Evolutionary conservation across 1,284 basidiomycete species (phyloP), one percentile per base, ranked within the genome.

Genomic region (Lentinus polychrous): DNA sequence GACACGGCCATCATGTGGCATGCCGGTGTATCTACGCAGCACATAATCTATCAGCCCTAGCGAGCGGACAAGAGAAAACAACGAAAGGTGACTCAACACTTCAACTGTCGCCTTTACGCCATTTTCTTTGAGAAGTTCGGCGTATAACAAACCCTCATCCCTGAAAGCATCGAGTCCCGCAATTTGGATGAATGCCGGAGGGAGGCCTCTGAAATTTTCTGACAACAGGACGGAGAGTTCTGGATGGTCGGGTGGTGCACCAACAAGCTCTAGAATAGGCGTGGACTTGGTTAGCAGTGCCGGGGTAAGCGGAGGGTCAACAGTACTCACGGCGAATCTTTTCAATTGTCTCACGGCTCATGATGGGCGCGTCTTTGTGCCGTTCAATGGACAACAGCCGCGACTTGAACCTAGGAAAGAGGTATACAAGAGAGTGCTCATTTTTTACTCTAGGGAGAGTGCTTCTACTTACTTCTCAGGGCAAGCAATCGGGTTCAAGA

Each of bases 381-480:
- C 34, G 43, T 34, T 45, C 43, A 8, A 33, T 6, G 6, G 43
- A 45, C 8, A n/a, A 18, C 22, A 45, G 15, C 31, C 8, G 6
- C 6, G 22, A 24, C 32, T 34, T 34, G 31, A 33, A 45, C 17
- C 43, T 45, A 18, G 38, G 18, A 12, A 20, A 10, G n/a, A 14
- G 7, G 22, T n/a, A 14, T 17, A n/a, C n/a, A n/a, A n/a, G n/a
- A n/a, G n/a, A n/a, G n/a, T n/a, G n/a, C n/a, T n/a, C n/a, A 35
- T 35, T 10, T 10, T 10, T 17, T 15, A 14, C n/a, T 39, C 7
- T 8, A 18, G 15, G 8, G 7, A n/a, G n/a, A n/a, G n/a, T n/a
- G n/a, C n/a, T n/a, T n/a, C n/a, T n/a, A n/a, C n/a, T n/a, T 47
- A 47, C 46, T 24, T 3, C 24, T 47, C 46, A n/a, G 52, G 48